Evolutionary conservation across 2,329 filamentous ascomycete species (phyloP).

Genomic region (Cryphonectria japonica): DNA sequence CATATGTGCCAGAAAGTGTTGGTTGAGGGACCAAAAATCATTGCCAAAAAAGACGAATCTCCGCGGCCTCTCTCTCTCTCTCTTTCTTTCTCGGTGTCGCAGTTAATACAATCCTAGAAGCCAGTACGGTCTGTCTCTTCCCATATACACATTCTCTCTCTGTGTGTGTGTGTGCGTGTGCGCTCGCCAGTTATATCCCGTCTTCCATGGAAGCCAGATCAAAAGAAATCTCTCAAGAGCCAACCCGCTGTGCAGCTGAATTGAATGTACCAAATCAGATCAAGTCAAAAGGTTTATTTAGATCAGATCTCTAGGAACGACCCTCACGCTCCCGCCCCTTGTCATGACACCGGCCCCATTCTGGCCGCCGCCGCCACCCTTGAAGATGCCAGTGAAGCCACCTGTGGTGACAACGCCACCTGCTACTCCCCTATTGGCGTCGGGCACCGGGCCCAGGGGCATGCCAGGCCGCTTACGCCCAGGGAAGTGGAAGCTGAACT

Average conservation of each 20-base stretch:
- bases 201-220: background rate
- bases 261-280: background rate
- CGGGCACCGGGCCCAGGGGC: conserved; percentile 47
- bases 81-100: background rate
- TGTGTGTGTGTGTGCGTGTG: background rate
- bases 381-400: conserved; percentile 43
- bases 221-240: background rate
- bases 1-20: background rate
- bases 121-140: background rate
- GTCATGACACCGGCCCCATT: conserved; percentile 1
- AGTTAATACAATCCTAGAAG: background rate
- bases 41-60: background rate
- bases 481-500: conserved; percentile 39
- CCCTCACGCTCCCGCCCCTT: conserved; percentile 5
- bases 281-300: background rate
- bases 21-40: background rate
- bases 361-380: conserved; percentile 11
- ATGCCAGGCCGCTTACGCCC: conserved; percentile 33
- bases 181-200: background rate
- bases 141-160: background rate
- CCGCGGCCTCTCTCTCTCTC: no score
- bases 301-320: conserved; percentile 7
- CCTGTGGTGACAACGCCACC: conserved; percentile 40
- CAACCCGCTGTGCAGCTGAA: background rate
- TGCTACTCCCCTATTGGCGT: conserved; percentile 52